phyloP scores from a whole-genome alignment of 2,329 filamentous ascomycete genomes.

The Epichloe elymi region DNA sequence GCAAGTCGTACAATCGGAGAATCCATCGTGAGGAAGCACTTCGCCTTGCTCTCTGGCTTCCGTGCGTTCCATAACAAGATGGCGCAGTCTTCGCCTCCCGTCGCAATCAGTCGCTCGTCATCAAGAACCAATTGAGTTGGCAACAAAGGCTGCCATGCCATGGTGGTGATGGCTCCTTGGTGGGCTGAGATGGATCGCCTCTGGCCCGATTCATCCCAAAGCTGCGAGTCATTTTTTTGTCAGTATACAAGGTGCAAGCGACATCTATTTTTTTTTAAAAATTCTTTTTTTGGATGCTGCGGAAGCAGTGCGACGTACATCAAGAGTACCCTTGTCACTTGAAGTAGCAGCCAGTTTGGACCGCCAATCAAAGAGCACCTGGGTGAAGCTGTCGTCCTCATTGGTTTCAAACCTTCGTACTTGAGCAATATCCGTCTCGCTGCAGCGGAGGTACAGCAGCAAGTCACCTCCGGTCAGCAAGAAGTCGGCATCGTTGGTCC shows the following conservation, averaged over 20 bases:
- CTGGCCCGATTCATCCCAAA: slow-evolving; percentile 42
- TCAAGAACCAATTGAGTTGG: slow-evolving; percentile 21
- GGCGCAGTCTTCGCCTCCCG: slow-evolving; percentile 48
- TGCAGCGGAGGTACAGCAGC: slow-evolving; percentile 34
- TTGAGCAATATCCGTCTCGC: slow-evolving; percentile 31
- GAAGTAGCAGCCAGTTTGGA: slow-evolving; percentile 44
- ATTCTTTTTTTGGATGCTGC: background rate
- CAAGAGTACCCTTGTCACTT: slow-evolving; percentile 44
- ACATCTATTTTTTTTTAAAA: background rate
- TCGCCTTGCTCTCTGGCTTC: slow-evolving; percentile 39
- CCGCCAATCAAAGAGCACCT: slow-evolving; percentile 42
- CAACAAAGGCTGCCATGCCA: slow-evolving; percentile 46
- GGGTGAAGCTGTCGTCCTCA: slow-evolving; percentile 39
- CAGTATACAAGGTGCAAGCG: background rate
- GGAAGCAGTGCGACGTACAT: slow-evolving; percentile 33
- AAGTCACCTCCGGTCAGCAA: slow-evolving; percentile 44
- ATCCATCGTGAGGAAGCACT: slow-evolving; percentile 48
- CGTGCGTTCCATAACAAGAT: slow-evolving; percentile 51
- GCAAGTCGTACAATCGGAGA: slow-evolving; percentile 43
- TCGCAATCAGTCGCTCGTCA: slow-evolving; percentile 45
- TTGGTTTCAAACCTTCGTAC: slow-evolving; percentile 38
- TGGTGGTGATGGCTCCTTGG: slow-evolving; percentile 41
- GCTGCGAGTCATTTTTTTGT: slow-evolving; percentile 19
- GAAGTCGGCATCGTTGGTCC: slow-evolving; percentile 46
- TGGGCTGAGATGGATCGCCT: slow-evolving; percentile 45